Percentiles rank a stretch among this genome's conserved stretches.
Conservation (phyloP, 192 early-diverging fungal genomes). For the Rhizoclosmatium globosum region DNA sequence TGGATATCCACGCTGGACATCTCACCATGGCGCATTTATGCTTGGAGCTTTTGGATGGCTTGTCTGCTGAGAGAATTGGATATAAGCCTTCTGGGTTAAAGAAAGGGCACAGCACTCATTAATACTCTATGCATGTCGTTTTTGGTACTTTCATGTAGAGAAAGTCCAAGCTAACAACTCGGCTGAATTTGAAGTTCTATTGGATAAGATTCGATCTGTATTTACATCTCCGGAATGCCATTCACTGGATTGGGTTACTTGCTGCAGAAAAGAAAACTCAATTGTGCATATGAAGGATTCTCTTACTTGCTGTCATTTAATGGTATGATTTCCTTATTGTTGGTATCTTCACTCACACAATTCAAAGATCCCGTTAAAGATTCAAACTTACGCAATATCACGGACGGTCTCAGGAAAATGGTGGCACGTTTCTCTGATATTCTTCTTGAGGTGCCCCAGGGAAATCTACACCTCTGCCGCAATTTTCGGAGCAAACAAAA, state of each 20-base stretch:
- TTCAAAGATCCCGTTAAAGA: neutral
- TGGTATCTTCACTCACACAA: neutral
- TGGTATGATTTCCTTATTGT: too few species aligned
- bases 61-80: neutral
- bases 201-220: neutral
- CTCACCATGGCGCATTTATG: neutral
- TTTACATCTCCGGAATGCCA: neutral
- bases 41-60: constrained; percentile 13
- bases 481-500: neutral
- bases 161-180: neutral
- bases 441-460: neutral
- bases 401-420: neutral
- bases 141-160: constrained; percentile 5
- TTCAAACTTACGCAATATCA: neutral
- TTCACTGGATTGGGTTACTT: constrained; percentile 12
- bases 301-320: neutral
- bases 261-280: neutral
- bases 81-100: neutral
- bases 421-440: constrained; percentile 22
- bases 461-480: constrained; percentile 28
- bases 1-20: neutral
- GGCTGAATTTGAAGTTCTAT: neutral
- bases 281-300: neutral
- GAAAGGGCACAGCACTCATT: neutral
- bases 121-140: neutral